Evolutionary conservation across 495 filamentous ascomycete genomes (phyloP), one percentile per base, ranked within the genome.

Genomic region (Pyrenula aspistea): DNA sequence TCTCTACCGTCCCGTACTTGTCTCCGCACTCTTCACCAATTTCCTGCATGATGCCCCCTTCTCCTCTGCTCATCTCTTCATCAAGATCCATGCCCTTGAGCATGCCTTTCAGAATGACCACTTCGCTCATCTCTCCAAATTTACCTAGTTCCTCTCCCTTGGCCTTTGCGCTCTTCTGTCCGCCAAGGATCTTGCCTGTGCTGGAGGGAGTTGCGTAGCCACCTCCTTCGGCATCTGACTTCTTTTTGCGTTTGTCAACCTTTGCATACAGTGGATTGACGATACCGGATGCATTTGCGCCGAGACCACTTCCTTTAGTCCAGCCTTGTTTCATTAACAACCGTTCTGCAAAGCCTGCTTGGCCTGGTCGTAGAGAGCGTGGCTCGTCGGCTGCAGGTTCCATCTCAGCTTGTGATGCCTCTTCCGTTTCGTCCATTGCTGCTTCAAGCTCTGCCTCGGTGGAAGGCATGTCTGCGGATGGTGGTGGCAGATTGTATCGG

Each of bases 261-360:
- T 95, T 81, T 12, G 92, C 89, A 53, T 83, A 82, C 24, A 97
- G 70, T 2, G 91, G 87, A 15, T 88, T 84, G 25, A 86, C 77
- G 60, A 97, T 96, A 52, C 93, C 93, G 25, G 83, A 80, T 11
- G 79, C 80, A 53, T 81, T 78, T 1, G 88, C 89, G 58, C 93
- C 93, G 12, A 98, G 79, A 2, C 93, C 93, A 50, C 83, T 78
- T 21, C 94, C 94, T 60, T 88, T 85, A 11, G 80, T 86, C 89
- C 91, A 96, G 54, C 94, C 94, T 67, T 93, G 90, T 62, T 96
- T 96, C 24, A 83, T 78, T 78, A 98, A 86, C 25, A 95, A 77
- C 22, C 90, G 85, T 56, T 88, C 77, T 2, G 91, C 93, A 63
- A 95, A 96, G 57, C 83, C 85, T 62, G 84, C 78, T 68, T 96